These are phyloP conservation scores for Gossypium herbaceum DNA, from an alignment of 345 rosid genomes.

Conservation along the genomic window DNA sequence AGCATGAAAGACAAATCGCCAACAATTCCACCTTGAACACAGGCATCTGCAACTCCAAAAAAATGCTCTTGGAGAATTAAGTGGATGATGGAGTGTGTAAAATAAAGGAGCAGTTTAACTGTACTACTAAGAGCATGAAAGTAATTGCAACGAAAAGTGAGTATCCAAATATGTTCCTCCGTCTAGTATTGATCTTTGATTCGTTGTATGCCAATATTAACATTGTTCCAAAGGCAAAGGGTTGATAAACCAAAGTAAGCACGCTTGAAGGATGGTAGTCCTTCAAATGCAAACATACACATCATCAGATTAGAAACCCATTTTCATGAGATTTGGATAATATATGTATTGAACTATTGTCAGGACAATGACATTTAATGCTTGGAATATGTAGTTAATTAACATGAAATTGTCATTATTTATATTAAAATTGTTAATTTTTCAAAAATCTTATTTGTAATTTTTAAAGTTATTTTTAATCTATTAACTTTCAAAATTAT, in stretches of 20 bases:
- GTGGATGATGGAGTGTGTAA: neutral
- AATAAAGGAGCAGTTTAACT: neutral
- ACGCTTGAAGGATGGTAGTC: conserved; percentile 86
- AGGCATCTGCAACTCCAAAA: conserved; percentile 84
- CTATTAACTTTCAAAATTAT: no score
- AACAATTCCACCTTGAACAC: conserved; percentile 83
- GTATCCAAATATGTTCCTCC: conserved; percentile 63
- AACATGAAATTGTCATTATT: no score
- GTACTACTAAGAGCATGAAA: conserved; percentile 56
- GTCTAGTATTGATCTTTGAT: conserved; percentile 62
- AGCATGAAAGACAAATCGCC: conserved; percentile 89
- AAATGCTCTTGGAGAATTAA: neutral
- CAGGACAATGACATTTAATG: conserved; percentile 36
- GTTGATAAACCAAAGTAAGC: conserved; percentile 73
- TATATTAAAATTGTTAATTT: no score
- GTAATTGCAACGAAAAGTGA: conserved; percentile 53
- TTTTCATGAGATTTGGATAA: no score
- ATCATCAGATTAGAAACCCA: neutral
- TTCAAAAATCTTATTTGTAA: no score
- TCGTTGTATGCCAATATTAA: conserved; percentile 58
- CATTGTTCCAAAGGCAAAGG: conserved; percentile 68
- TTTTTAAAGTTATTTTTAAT: no score
- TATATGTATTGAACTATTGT: no score
- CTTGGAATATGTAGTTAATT: no score
- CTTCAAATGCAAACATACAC: conserved; percentile 30